phyloP scores from a whole-genome alignment of 305 asterid species.

The Nicotiana rustica region DNA sequence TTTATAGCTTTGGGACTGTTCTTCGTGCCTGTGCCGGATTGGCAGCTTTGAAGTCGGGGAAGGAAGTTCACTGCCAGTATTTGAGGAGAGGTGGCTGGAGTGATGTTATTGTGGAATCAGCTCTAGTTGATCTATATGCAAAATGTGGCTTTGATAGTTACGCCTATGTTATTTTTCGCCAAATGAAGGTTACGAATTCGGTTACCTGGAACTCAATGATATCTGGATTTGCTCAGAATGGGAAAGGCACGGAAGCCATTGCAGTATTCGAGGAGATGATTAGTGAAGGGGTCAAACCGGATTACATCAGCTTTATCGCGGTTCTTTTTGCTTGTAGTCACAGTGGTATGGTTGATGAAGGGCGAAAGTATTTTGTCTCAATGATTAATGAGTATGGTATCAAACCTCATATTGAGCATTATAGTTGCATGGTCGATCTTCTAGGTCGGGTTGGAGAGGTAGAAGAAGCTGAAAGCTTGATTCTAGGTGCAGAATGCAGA shows the following conservation, averaged over 20 bases:
- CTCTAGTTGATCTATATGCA: constrained; percentile 87
- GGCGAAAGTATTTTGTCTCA: constrained; percentile 59
- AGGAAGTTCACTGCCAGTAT: constrained; percentile 90
- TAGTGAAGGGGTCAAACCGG: constrained; percentile 62
- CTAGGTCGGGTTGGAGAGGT: constrained; percentile 79
- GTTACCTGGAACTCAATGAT: constrained; percentile 94
- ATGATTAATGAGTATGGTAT: constrained; percentile 61
- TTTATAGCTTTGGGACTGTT: constrained; percentile 74
- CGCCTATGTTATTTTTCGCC: constrained; percentile 64
- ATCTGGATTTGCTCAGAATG: constrained; percentile 93
- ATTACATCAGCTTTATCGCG: constrained; percentile 69
- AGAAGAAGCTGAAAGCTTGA: constrained; percentile 81
- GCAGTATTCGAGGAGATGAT: constrained; percentile 67
- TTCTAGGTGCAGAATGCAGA: constrained; percentile 52
- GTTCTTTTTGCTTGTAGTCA: constrained; percentile 94
- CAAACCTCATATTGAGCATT: constrained; percentile 67
- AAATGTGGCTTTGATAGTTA: constrained; percentile 79
- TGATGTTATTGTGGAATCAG: constrained; percentile 88
- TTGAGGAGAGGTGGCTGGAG: constrained; percentile 83
- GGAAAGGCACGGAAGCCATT: constrained; percentile 77
- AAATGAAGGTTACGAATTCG: constrained; percentile 68
- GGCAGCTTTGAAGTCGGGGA: constrained; percentile 75
- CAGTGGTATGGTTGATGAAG: constrained; percentile 73
- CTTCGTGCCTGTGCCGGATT: constrained; percentile 90
- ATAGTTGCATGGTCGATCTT: constrained; percentile 88